Base-by-base conservation (phyloP, 805 yeast species). In the Candida morakotiae region DNA sequence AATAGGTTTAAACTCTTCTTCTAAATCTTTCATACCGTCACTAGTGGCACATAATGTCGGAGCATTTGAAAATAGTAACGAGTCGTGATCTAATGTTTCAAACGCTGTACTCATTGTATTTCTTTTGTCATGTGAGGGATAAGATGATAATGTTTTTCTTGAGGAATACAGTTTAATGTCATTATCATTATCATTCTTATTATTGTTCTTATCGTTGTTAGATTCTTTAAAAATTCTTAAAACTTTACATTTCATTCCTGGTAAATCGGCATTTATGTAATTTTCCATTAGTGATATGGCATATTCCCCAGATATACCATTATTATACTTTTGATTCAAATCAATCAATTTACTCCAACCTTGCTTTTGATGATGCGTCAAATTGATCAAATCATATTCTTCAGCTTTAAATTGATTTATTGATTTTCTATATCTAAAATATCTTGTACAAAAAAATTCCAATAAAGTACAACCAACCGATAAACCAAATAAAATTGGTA, bases 301-400 rank as follows among this genome's bases (percentile, higher is more conserved):
- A 18, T 44, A 41, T 26, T 50, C 51, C 8, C 55, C 55, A 1
- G 42, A 31, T 7, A 47, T 40, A 2, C 55, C 55, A 4, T 47
- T 41, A 31, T 50, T 50, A 31, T 40, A 44, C 30, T 38, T 48
- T 9, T 36, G 17, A 37, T 50, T 50, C 18, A 40, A 34, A 17
- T 46, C 40, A 23, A 50, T 48, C 13, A 50, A 33, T 33, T 43
- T 45, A 10, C 53, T 46, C 44, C 48, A 50, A 4, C 48, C 53
- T 14, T 35, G 31, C 35, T 47, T 48, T 31, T 50, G 53, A 31
- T 41, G 39, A 8, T 28, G 31, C 9, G 45, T 43, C 15, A 50
- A 34, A 9, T 23, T 24, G 11, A 11, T 31, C 17, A 50, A 33
- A 34, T 48, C 41, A 8, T 46, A 37, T 28, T 39, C 45, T 32